Evolutionary conservation across 2,329 filamentous ascomycete genomes (phyloP).

Genomic region (Calycina marina): DNA sequence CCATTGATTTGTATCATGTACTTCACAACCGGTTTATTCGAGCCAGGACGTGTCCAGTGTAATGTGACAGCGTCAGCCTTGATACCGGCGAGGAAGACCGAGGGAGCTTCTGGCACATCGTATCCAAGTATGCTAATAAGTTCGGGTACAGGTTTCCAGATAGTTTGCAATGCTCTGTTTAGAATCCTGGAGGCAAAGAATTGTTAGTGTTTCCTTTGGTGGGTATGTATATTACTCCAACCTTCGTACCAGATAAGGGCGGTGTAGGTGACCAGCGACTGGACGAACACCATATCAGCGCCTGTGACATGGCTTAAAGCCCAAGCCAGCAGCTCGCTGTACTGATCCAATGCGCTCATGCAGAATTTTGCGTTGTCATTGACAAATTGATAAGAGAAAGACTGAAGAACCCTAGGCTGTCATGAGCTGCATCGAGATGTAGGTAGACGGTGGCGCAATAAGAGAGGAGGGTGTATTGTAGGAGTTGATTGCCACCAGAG

Average conservation of each 20-base stretch:
- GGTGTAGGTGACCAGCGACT: slow-evolving; percentile 21
- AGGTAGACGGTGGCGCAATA: too few relatives aligned
- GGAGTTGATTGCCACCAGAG: too few relatives aligned
- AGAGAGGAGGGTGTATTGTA: too few relatives aligned
- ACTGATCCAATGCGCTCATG: slow-evolving; percentile 23
- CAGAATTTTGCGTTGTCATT: slow-evolving; percentile 6
- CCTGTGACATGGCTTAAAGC: slow-evolving; percentile 21
- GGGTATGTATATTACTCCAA: too few relatives aligned
- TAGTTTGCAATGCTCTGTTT: slow-evolving; percentile 73
- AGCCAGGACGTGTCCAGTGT: slow-evolving; percentile 69
- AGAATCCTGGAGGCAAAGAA: slow-evolving; percentile 63
- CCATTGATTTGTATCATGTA: slow-evolving; percentile 91
- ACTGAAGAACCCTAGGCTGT: too few relatives aligned
- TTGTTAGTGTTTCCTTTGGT: too few relatives aligned
- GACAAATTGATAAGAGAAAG: too few relatives aligned
- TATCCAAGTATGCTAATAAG: slow-evolving; percentile 84
- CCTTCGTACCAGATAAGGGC: slow-evolving; percentile 21
- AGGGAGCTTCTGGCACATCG: slow-evolving; percentile 80
- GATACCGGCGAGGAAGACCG: slow-evolving; percentile 82
- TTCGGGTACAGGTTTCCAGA: slow-evolving; percentile 81
- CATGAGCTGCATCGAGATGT: too few relatives aligned
- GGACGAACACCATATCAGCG: slow-evolving; percentile 21
- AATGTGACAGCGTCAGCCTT: slow-evolving; percentile 75
- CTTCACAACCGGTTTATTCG: slow-evolving; percentile 52
- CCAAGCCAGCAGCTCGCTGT: slow-evolving; percentile 20